A percentile compares a stretch with the other conserved stretches of the same genome.
phyloP scores from a whole-genome alignment of 345 rosid genomes.

The Combretum micranthum region DNA sequence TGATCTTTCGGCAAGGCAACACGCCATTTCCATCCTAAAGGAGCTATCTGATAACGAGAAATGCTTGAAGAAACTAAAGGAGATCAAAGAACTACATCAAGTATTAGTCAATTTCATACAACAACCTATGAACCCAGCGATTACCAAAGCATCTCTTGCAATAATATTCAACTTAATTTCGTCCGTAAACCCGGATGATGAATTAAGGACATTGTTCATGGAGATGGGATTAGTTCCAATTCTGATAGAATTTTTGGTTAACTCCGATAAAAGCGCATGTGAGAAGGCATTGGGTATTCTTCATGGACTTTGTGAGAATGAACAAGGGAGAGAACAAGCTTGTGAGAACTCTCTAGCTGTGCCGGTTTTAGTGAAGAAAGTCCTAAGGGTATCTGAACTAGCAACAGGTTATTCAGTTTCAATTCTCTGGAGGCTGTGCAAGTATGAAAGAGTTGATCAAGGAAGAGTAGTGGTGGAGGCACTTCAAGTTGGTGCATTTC shows the following conservation, averaged over 20 bases:
- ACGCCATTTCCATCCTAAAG: constrained; percentile 22
- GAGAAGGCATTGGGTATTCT: constrained; percentile 34
- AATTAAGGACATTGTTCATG: constrained; percentile 13
- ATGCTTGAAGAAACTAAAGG: constrained; percentile 10
- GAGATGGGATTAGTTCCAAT: constrained; percentile 25
- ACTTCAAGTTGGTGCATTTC: constrained; percentile 51
- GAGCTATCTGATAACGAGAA: constrained; percentile 21
- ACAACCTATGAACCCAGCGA: constrained; percentile 18
- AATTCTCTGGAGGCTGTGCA: constrained; percentile 36
- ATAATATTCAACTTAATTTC: constrained; percentile 30
- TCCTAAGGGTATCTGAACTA: constrained; percentile 26
- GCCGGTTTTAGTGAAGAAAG: constrained; percentile 45
- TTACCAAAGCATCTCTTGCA: constrained; percentile 31
- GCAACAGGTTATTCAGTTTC: constrained; percentile 39
- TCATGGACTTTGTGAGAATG: constrained; percentile 23
- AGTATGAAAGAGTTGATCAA: constrained; percentile 15
- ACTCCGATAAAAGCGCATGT: constrained; percentile 22
- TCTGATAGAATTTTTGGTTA: constrained; percentile 21
- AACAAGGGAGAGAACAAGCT: constrained; percentile 31
- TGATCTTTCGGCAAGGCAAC: constrained; percentile 19
- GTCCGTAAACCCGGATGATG: constrained; percentile 2
- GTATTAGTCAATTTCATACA: constrained; percentile 18
- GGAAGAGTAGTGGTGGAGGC: constrained; percentile 26
- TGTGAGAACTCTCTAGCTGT: constrained; percentile 26
- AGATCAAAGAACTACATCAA: constrained; percentile 18